Conservation (phyloP, 2,329 filamentous ascomycete species). For the Dichotomopilus funicola region DNA sequence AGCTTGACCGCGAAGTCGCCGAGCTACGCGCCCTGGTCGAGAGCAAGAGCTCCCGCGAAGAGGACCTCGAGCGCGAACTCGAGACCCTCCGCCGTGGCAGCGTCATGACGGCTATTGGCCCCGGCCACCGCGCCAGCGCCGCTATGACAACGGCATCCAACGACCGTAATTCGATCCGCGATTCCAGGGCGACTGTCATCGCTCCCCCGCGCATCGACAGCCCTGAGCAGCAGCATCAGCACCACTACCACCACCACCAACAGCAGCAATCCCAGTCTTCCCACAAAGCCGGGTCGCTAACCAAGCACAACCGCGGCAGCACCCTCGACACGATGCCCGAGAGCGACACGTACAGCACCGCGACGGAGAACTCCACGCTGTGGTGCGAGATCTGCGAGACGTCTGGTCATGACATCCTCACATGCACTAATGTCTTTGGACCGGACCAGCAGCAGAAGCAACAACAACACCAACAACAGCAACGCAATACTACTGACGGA, state of each 20-base stretch:
- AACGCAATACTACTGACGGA: neutral
- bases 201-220: slow-evolving; percentile 45
- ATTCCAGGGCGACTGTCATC: slow-evolving; percentile 60
- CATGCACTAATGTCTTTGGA: slow-evolving; percentile 84
- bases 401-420: slow-evolving; percentile 85
- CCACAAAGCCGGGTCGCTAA: slow-evolving; percentile 32
- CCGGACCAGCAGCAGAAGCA: slow-evolving; percentile 27
- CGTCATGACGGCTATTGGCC: slow-evolving; percentile 22
- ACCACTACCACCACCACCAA: neutral
- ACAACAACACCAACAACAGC: slow-evolving; percentile 18
- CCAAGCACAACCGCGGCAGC: slow-evolving; percentile 37
- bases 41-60: slow-evolving; percentile 66
- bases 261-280: slow-evolving; percentile 37
- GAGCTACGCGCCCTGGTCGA: slow-evolving; percentile 70
- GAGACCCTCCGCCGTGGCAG: slow-evolving; percentile 53
- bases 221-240: slow-evolving; percentile 11
- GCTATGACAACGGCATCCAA: slow-evolving; percentile 35
- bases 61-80: slow-evolving; percentile 79
- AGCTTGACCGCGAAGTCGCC: slow-evolving; percentile 71
- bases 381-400: slow-evolving; percentile 98
- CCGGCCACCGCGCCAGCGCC: slow-evolving; percentile 44
- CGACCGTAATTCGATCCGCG: slow-evolving; percentile 53
- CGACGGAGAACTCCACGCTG: slow-evolving; percentile 65
- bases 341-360: slow-evolving; percentile 61
- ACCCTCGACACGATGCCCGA: slow-evolving; percentile 64